phyloP scores from a whole-genome alignment of 1,139 yeast genomes.

The Pichia sp. region DNA sequence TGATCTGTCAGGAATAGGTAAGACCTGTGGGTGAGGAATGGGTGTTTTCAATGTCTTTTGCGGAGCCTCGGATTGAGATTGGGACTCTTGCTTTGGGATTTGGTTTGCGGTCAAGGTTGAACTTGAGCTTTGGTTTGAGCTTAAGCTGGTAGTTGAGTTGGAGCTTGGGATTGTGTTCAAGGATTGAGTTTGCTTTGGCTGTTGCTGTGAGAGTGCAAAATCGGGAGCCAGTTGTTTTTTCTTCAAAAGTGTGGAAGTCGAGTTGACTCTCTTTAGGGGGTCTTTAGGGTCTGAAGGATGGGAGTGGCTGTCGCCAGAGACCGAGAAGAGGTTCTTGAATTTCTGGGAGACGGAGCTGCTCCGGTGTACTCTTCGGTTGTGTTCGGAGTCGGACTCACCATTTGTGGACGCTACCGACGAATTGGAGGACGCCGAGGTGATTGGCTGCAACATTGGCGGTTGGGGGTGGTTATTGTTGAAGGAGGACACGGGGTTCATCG shows the following conservation, averaged over 20 bases:
- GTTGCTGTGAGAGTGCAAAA: background rate
- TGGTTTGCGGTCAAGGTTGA: background rate
- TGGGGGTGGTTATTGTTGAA: background rate
- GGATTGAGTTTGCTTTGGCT: background rate
- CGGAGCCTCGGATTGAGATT: background rate
- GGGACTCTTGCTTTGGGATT: background rate
- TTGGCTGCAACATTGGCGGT: background rate
- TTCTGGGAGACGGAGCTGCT: slow-evolving; percentile 30
- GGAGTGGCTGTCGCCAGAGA: slow-evolving; percentile 6
- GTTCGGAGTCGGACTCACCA: slow-evolving; percentile 11
- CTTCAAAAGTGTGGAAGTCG: slow-evolving; percentile 13
- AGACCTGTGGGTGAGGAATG: slow-evolving; percentile 4
- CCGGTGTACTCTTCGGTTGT: slow-evolving; percentile 17
- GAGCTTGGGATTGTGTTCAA: background rate
- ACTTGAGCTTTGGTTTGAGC: background rate
- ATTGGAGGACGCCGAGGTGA: slow-evolving; percentile 3
- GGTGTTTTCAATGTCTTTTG: background rate
- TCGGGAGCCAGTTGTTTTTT: background rate
- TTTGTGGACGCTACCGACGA: slow-evolving; percentile 17
- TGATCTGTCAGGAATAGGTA: slow-evolving; percentile 19
- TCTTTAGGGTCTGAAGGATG: background rate
- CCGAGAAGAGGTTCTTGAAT: slow-evolving; percentile 28
- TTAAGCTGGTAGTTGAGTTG: background rate
- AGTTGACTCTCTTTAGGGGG: slow-evolving; percentile 11
- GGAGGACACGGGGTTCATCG: slow-evolving; percentile 20